Evolutionary conservation across 169 alveolate genomes (phyloP).

Genomic region (Cryptosporidium ubiquitum): DNA sequence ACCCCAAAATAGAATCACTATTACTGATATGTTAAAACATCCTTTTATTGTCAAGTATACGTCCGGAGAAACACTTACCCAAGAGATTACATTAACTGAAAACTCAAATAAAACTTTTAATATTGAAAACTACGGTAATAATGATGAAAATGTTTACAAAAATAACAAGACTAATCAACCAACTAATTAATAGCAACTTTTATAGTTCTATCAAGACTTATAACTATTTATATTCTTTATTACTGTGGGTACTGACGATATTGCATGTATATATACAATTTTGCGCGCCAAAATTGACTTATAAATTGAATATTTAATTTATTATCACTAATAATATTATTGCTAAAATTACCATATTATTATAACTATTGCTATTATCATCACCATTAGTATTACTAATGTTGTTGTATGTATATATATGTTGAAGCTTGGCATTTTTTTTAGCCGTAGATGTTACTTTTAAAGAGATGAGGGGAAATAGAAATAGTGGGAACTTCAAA

Average conservation of each 20-base stretch:
- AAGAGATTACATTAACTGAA: background rate
- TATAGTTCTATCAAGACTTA: background rate
- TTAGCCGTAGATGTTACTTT: background rate
- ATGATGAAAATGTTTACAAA: background rate
- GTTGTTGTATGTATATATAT: too few species aligned
- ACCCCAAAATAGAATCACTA: constrained; percentile 69
- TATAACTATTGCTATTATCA: too few species aligned
- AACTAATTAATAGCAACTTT: background rate
- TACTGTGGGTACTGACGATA: background rate
- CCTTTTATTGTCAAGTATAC: constrained; percentile 68
- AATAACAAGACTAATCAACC: background rate
- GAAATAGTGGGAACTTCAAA: background rate
- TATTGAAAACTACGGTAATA: background rate
- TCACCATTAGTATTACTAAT: too few species aligned
- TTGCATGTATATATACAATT: background rate
- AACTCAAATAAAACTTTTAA: background rate
- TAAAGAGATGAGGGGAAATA: background rate
- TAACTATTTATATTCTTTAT: background rate
- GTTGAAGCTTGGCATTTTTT: background rate
- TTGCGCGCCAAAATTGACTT: background rate
- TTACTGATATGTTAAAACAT: constrained; percentile 62
- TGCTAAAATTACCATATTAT: background rate
- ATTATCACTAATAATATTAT: background rate
- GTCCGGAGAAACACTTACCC: background rate
- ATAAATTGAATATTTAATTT: background rate